Base-by-base conservation (phyloP, 352 stramenopile species). In the Phytophthora multivora region DNA sequence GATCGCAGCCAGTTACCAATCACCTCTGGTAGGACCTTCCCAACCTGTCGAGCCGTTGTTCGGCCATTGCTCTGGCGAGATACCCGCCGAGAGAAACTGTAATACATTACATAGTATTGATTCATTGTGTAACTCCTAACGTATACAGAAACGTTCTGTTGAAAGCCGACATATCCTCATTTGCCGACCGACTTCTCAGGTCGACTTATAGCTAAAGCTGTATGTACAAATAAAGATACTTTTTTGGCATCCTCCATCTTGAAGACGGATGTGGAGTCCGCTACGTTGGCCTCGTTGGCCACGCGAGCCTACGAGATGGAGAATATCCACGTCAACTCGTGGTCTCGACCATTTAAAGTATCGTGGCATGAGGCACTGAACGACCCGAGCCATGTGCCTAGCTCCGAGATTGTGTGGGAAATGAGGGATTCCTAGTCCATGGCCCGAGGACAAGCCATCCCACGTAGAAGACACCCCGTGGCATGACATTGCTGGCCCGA, bases 221-320 rank as follows among this genome's bases (percentile, higher is more conserved):
- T n/a, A n/a, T n/a, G n/a, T n/a, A 23, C 21, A 23, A 23, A 23
- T 23, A 23, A 23, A 63, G 43, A 67, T 67, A 67, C 59, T 67
- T 62, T 61, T 46, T 39, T 19, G 6, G 21, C 12, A 9, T 39
- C 8, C 41, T 19, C 26, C 40, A 18, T 38, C n/a, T 46, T 23
- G 40, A 30, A 31, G 41, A 43, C 19, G 33, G 11, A 46, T 46
- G 18, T 28, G 39, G 39, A 30, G 39, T 39, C 33, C 33, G 9
- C 33, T 6, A 39, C 15, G 33, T 16, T 39, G 33, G 15, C 11
- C 33, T 4, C 35, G 33, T 18, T 40, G 35, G 5, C 6, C 9
- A 19, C 35, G 35, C 12, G 30, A 41, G 30, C 9, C 16, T 31
- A 19, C 35, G 33, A 39, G 33, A 39, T n/a, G 33, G 26, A 30